Base-by-base conservation (phyloP, 2,329 filamentous ascomycete genomes). In the Phoma sp. region DNA sequence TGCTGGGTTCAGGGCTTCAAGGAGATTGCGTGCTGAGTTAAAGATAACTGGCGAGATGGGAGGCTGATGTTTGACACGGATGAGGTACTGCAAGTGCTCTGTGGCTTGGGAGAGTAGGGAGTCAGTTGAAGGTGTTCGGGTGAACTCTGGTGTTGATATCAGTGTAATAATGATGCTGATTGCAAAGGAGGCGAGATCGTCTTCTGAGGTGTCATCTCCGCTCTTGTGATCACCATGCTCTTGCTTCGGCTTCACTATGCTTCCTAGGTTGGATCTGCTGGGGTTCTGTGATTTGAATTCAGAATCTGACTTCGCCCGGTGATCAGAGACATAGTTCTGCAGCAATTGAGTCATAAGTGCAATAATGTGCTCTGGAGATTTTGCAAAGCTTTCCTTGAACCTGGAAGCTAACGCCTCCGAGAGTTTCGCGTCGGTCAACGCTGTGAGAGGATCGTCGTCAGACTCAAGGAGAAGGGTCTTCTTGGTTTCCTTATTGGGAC, bases 401-500 rank as follows among this genome's bases (percentile, higher is more conserved):
- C 78, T 80, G 23, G 84, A 82, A 71, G 90, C 84, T 73, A 91
- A 80, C 30, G 81, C 82, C 64, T 89, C 86, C 7, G 90, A 78
- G 0, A 90, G 73, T 43, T 85, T 85, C 4, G 86, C 79, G 58
- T 89, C 80, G 5, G 82, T 71, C 1, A 91, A 74, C 4, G 79
- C 77, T 4, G 67, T 67, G 3, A 85, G 54, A 0, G 82, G 76
- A 40, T 83, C 79, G 1, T 70, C 63, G 0, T 64, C 48, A 4
- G 73, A 62, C 1, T 76, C 68, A 18, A 73, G 67, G 53, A 57
- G 61, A 8, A 74, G 52, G 1, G 57, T 61, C 5, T 49, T 43
- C 3, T 57, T 65, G 3, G 11, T 60, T 24, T 32, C 41, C 9
- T 53, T 41, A 1, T 23, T 37, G 6, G 62, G 57, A 14, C 59